Conservation (phyloP, 2,329 filamentous ascomycete species). For the Teratosphaeriaceae sp. region DNA sequence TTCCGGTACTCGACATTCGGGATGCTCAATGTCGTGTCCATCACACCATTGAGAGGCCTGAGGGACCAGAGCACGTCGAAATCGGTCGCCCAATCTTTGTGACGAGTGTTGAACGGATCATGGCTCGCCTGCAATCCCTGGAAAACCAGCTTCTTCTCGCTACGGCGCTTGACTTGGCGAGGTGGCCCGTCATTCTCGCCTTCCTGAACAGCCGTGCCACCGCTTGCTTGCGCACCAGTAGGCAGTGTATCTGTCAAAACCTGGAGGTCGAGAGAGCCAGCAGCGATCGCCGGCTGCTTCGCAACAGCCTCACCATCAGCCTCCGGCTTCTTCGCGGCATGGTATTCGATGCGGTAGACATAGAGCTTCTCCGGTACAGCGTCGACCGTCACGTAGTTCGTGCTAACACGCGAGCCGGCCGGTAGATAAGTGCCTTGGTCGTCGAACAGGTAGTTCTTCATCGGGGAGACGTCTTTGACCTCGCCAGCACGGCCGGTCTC, state of each 20-base stretch:
- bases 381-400: slow-evolving; percentile 2
- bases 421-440: not conserved
- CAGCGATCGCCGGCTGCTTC: too few relatives aligned
- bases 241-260: too few relatives aligned
- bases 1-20: slow-evolving; percentile 1
- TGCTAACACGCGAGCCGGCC: not conserved
- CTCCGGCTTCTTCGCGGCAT: not conserved
- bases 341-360: not conserved
- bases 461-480: too few relatives aligned
- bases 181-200: not conserved
- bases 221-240: too few relatives aligned
- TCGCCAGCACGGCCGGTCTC: too few relatives aligned
- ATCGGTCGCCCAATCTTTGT: slow-evolving; percentile 6
- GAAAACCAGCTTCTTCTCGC: slow-evolving; percentile 2
- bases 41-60: not conserved
- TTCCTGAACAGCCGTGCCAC: too few relatives aligned
- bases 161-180: slow-evolving; percentile 5
- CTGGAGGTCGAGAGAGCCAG: too few relatives aligned
- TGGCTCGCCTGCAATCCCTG: not conserved
- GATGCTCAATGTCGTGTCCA: not conserved
- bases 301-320: not conserved
- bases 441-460: not conserved
- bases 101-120: not conserved
- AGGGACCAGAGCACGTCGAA: slow-evolving; percentile 1
- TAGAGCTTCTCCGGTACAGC: not conserved